Base-by-base conservation (phyloP, 169 alveolate genomes). In the Babesia divergens region DNA sequence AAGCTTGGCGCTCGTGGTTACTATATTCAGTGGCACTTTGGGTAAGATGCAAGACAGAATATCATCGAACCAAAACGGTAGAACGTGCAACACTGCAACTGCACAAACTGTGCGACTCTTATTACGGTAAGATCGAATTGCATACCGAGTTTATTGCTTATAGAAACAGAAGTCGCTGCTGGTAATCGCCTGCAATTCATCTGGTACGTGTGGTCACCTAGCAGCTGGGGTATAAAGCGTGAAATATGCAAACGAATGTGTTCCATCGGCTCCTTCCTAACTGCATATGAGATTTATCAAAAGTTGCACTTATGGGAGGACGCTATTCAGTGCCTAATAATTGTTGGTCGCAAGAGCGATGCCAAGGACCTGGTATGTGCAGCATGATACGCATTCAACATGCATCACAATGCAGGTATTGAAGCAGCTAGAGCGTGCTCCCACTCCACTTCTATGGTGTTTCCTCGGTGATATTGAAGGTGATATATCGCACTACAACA, bases 261-360 rank as follows among this genome's bases (percentile, higher is more conserved):
- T 29, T 67, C 75, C 54, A 89, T 82, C 13, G 93, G 93, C 22
- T 84, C 91, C 9, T 68, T 84, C 40, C 50, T 55, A 40, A 77
- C 82, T 31, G 86, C 93, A 16, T 89, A 65, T 66, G 83, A 89
- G 43, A 75, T 89, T 43, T 89, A 76, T 59, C 81, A 89, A 49
- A 70, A 84, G 56, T 74, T 89, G 67, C 85, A 84, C 65, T 54
- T 89, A 81, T 89, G 91, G 91, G 93, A 89, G 40, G 93, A 89
- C 37, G 91, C 91, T 24, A 84, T 89, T 40, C 62, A 77, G 43
- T 89, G 93, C 34, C 72, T 89, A 52, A 80, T 84, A 24, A 60
- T 81, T 38, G 86, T 86, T 40, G 90, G 74, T 29, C 65, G 91
- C 32, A 84, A 82, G 67, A 80, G 53, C 38, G 91, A 89, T 52